phyloP scores from a whole-genome alignment of 495 filamentous ascomycete genomes.

The Aspergillus bridgeri region DNA sequence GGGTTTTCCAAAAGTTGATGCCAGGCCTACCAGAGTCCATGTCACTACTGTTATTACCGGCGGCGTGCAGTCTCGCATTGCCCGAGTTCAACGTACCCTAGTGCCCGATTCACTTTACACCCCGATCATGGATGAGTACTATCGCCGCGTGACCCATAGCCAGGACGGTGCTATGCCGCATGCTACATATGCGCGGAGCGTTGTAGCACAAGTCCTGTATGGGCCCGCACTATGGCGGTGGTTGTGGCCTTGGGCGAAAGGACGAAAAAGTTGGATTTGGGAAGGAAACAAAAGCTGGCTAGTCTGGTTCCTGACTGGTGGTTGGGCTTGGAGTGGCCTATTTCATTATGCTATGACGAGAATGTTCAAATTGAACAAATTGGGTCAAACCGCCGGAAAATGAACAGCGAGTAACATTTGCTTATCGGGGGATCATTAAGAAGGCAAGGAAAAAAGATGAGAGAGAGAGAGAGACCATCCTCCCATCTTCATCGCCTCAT shows the following conservation, averaged over 20 bases:
- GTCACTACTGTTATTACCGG: conserved; percentile 59
- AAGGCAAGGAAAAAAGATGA: no score
- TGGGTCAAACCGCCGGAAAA: conserved; percentile 24
- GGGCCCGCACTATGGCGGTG: conserved; percentile 43
- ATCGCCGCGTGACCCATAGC: conserved; percentile 50
- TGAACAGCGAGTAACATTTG: conserved; percentile 3
- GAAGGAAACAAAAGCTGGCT: conserved; percentile 51
- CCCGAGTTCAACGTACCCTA: conserved; percentile 47
- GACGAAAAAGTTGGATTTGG: conserved; percentile 52
- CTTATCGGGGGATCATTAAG: background rate
- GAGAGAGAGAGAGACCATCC: no score
- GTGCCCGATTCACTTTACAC: conserved; percentile 48
- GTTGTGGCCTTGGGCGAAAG: conserved; percentile 44
- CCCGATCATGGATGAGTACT: conserved; percentile 50
- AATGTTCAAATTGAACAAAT: conserved; percentile 46
- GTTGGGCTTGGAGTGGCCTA: conserved; percentile 41
- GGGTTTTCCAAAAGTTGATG: background rate
- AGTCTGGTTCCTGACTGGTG: conserved; percentile 40
- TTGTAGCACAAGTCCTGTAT: conserved; percentile 53
- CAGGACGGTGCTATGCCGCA: conserved; percentile 54
- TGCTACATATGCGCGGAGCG: conserved; percentile 51
- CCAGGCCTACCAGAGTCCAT: conserved; percentile 33
- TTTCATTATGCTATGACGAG: conserved; percentile 39
- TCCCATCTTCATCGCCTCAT: no score
- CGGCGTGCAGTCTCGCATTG: conserved; percentile 58